Evolutionary conservation across 2,329 filamentous ascomycete genomes (phyloP).

Genomic region (Epichloe typhina): DNA sequence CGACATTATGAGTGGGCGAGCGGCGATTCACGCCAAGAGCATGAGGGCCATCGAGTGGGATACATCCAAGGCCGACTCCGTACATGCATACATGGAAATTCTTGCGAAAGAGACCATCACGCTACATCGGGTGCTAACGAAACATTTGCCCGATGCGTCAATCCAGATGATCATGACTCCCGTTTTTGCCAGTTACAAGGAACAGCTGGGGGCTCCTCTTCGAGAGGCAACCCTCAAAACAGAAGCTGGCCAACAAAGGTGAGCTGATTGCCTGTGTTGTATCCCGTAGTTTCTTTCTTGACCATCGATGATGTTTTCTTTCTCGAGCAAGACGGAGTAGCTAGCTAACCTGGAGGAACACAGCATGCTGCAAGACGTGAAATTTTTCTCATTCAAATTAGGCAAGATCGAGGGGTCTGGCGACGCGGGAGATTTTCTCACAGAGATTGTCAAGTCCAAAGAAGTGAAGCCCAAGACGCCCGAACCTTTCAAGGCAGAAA

Average conservation of each 20-base stretch:
- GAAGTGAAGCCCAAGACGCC: constrained; percentile 19
- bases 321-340: neutral
- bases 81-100: constrained; percentile 72
- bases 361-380: constrained; percentile 66
- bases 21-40: constrained; percentile 57
- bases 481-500: constrained; percentile 6
- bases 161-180: constrained; percentile 75
- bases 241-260: constrained; percentile 59
- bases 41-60: constrained; percentile 72
- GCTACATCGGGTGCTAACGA: constrained; percentile 69
- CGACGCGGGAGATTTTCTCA: constrained; percentile 57
- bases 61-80: constrained; percentile 22
- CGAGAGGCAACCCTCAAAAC: constrained; percentile 51
- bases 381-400: constrained; percentile 57
- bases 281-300: neutral
- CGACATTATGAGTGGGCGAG: constrained; percentile 78
- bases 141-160: constrained; percentile 64
- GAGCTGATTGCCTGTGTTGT: constrained; percentile 17
- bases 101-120: constrained; percentile 76
- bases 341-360: neutral
- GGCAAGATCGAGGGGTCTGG: constrained; percentile 64
- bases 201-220: constrained; percentile 63
- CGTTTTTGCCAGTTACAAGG: constrained; percentile 65
- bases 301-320: neutral
- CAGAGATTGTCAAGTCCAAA: constrained; percentile 52